Percentiles rank a stretch among this genome's conserved stretches.
Conservation (phyloP, 176 grass and related monocot genomes). For the Carex littledalei region DNA sequence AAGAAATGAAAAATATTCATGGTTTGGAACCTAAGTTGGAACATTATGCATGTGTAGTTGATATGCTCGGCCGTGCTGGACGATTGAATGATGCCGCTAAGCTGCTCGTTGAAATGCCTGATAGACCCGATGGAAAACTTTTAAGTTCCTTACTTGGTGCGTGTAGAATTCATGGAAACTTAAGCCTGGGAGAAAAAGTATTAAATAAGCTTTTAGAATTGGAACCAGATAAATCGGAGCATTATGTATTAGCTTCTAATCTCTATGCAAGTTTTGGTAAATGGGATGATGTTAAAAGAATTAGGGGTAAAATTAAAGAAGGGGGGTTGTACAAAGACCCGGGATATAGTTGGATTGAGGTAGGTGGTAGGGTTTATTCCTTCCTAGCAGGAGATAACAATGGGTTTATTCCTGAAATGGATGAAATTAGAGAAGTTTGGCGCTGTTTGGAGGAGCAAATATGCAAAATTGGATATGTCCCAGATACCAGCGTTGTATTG, state of each 20-base stretch:
- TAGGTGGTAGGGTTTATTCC: constrained; percentile 41
- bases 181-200: constrained; percentile 34
- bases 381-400: constrained; percentile 44
- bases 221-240: constrained; percentile 53
- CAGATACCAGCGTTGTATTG: constrained; percentile 35
- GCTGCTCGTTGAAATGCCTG: constrained; percentile 47
- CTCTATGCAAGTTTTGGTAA: constrained; percentile 35
- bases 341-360: constrained; percentile 56
- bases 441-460: constrained; percentile 33
- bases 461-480: constrained; percentile 32
- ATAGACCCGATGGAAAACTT: constrained; percentile 36
- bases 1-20: constrained; percentile 41
- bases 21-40: constrained; percentile 35
- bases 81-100: constrained; percentile 30
- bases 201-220: constrained; percentile 35
- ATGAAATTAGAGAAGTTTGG: constrained; percentile 38
- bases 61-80: constrained; percentile 53
- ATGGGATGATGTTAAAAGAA: constrained; percentile 43
- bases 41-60: constrained; percentile 35
- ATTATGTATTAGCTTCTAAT: constrained; percentile 62
- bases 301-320: constrained; percentile 43
- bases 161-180: constrained; percentile 47
- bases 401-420: constrained; percentile 30
- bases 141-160: constrained; percentile 47
- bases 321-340: constrained; percentile 48